Evolutionary conservation across 78 protist genomes (phyloP).

Genomic region (Planoprotostelium fungivorum): DNA sequence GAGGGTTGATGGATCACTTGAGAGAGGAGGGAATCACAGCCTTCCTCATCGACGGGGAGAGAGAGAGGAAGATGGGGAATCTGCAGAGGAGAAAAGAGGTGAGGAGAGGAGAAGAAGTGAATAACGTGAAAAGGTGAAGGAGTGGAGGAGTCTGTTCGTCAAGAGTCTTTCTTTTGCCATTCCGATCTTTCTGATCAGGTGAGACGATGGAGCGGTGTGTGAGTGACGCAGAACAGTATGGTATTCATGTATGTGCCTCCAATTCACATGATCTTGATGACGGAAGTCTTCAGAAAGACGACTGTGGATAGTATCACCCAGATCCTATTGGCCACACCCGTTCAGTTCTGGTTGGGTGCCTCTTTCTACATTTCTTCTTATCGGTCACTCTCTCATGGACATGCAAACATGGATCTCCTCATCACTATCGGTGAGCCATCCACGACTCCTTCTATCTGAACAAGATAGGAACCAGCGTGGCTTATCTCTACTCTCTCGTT

Average conservation of each 20-base stretch:
- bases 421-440: conserved; percentile 18
- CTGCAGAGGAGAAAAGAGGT: neutral
- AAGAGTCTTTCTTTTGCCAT: neutral
- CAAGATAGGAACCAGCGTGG: conserved; percentile 58
- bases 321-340: conserved; percentile 40
- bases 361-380: conserved; percentile 17
- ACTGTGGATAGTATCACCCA: conserved; percentile 26
- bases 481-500: conserved; percentile 73
- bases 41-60: no score
- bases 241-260: conserved; percentile 38
- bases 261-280: conserved; percentile 9
- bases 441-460: neutral
- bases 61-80: no score
- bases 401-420: conserved; percentile 57
- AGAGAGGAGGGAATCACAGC: no score
- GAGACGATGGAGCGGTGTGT: neutral
- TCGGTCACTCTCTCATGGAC: conserved; percentile 25
- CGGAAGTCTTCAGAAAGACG: neutral
- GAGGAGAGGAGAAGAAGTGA: neutral
- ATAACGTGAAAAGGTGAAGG: neutral
- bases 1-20: neutral
- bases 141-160: neutral
- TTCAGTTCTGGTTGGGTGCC: conserved; percentile 29
- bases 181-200: neutral
- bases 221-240: neutral